Evolutionary conservation across 306 rosid species (phyloP).

Genomic region (Fragaria nilgerrensis): DNA sequence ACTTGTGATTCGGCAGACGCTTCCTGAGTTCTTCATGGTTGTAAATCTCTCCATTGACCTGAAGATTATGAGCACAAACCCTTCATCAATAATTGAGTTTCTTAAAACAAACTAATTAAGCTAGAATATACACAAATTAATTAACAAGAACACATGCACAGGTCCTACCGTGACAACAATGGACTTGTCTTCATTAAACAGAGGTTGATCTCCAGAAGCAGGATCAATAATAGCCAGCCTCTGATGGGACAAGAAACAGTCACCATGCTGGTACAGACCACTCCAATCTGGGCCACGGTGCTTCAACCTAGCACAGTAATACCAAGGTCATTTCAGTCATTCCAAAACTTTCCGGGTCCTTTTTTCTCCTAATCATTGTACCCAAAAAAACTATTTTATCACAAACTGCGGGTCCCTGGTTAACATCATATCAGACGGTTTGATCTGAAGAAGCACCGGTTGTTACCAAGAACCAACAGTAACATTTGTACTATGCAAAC

Average conservation of each 20-base stretch:
- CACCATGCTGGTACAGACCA: slow-evolving; percentile 81
- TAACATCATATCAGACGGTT: not conserved
- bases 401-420: not conserved
- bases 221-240: slow-evolving; percentile 92
- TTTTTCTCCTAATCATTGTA: not conserved
- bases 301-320: slow-evolving; percentile 57
- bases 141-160: not conserved
- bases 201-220: slow-evolving; percentile 99
- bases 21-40: slow-evolving; percentile 86
- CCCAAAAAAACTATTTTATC: not conserved
- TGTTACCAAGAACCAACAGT: not conserved
- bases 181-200: slow-evolving; percentile 82
- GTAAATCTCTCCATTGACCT: slow-evolving; percentile 97
- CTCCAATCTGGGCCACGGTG: slow-evolving; percentile 99
- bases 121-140: not conserved
- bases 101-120: not conserved
- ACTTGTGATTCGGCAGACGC: slow-evolving; percentile 62
- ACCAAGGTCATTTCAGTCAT: not conserved
- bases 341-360: not conserved
- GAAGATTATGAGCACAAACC: slow-evolving; percentile 15
- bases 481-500: not conserved
- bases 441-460: not conserved
- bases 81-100: not conserved
- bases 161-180: slow-evolving; percentile 68
- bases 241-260: slow-evolving; percentile 88